A percentile compares a stretch with the other conserved stretches of the same genome.
These are phyloP conservation scores for Rhododendron griersonianum DNA, from an alignment of 148 eudicot genomes.

Conservation along the genomic window DNA sequence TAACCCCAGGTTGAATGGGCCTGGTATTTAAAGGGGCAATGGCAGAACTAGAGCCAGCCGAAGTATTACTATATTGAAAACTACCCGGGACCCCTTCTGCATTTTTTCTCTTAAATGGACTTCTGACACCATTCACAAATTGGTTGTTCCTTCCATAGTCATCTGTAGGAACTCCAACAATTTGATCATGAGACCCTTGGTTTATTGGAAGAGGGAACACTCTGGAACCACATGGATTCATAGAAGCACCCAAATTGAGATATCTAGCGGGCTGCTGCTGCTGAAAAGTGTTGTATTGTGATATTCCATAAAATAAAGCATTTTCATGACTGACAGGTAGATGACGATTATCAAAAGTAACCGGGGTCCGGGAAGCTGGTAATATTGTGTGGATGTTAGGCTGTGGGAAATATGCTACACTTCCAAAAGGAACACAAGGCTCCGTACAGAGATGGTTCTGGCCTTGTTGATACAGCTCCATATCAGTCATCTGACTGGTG, in stretches of 20 bases:
- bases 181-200: constrained; percentile 48
- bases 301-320: constrained; percentile 44
- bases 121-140: constrained; percentile 44
- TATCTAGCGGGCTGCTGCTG: constrained; percentile 49
- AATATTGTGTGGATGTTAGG: constrained; percentile 34
- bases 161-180: constrained; percentile 34
- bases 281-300: constrained; percentile 40
- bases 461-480: constrained; percentile 49
- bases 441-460: constrained; percentile 50
- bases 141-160: constrained; percentile 40
- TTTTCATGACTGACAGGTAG: constrained; percentile 39
- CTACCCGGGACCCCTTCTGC: constrained; percentile 47
- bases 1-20: constrained; percentile 38
- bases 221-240: constrained; percentile 36
- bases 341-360: constrained; percentile 43
- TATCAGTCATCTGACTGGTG: constrained; percentile 47
- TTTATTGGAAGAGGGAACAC: constrained; percentile 52
- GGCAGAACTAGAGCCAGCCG: constrained; percentile 66
- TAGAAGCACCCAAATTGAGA: constrained; percentile 40
- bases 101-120: constrained; percentile 63
- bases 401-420: constrained; percentile 41
- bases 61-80: constrained; percentile 35
- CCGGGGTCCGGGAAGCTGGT: constrained; percentile 44
- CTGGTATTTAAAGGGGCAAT: constrained; percentile 32
- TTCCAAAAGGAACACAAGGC: constrained; percentile 46